Percentiles rank a stretch among this genome's conserved stretches.
Evolutionary conservation across 345 rosid species (phyloP).

Genomic region (Trapa incisa): DNA sequence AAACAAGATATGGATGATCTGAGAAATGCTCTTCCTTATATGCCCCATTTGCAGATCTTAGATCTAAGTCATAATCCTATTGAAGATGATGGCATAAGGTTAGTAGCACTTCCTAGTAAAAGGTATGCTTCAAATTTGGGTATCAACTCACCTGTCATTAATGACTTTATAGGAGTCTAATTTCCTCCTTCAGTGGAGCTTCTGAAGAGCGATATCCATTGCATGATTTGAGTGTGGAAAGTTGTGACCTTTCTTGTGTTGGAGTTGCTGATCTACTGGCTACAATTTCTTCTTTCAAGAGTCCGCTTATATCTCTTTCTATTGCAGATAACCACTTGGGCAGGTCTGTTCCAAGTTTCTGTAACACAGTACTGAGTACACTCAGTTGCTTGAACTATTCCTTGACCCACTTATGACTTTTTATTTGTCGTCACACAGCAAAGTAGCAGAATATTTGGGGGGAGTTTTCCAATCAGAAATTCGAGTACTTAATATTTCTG

Average conservation of each 20-base stretch:
- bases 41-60: slow-evolving; percentile 64
- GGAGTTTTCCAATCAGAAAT: slow-evolving; percentile 30
- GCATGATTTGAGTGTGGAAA: slow-evolving; percentile 50
- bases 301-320: slow-evolving; percentile 43
- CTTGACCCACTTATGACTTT: slow-evolving; percentile 3
- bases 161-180: slow-evolving; percentile 45
- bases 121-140: not conserved
- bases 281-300: slow-evolving; percentile 33
- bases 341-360: slow-evolving; percentile 32
- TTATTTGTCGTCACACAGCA: slow-evolving; percentile 28
- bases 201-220: slow-evolving; percentile 30
- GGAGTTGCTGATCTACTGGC: slow-evolving; percentile 53
- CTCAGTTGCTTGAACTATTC: slow-evolving; percentile 7
- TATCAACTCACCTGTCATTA: not conserved
- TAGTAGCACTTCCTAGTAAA: slow-evolving; percentile 13
- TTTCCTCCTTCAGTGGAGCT: slow-evolving; percentile 48
- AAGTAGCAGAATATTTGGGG: slow-evolving; percentile 47
- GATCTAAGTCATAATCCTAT: slow-evolving; percentile 82
- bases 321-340: slow-evolving; percentile 72
- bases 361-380: not conserved
- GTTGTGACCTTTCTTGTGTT: slow-evolving; percentile 55
- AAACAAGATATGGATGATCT: slow-evolving; percentile 56
- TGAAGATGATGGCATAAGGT: slow-evolving; percentile 72
- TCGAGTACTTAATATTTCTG: slow-evolving; percentile 52
- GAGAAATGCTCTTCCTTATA: slow-evolving; percentile 32